Evolutionary conservation across 1,139 yeast genomes (phyloP), one percentile per base, ranked within the genome.

Genomic region (Kodamaea alishanica): DNA sequence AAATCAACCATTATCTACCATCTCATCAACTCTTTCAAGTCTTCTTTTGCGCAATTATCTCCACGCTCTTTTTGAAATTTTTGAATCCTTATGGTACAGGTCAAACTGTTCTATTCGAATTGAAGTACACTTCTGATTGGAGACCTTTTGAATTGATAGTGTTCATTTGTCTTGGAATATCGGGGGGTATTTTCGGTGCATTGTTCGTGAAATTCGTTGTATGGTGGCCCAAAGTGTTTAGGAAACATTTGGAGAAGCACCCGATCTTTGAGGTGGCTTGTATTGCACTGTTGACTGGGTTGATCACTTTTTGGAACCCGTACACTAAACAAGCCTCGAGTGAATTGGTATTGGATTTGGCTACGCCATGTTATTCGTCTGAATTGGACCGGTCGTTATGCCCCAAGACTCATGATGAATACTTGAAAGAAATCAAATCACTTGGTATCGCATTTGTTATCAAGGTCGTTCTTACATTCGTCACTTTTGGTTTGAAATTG

Each of bases 31-130:
- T 79, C 23, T 78, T 80, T 54, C 74, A 79, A 38, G 70, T 78
- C 34, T 79, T 79, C 55, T 73, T 78, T 49, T 78, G 84, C 56
- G 82, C 84, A 20, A 75, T 79, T 43, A 67, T 70, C 31, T 75
- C 83, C 8, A 77, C 81, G 1, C 59, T 80, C 33, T 77, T 77
- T 47, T 55, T 79, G 35, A 77, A 77, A 46, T 69, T 79, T 37
- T 60, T 78, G 48, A 71, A 79, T 51, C 85, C 85, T 2, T 79
- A 79, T 50, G 81, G 81, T 2, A 78, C 84, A 0, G 84, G 83
- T 0, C 77, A 78, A 39, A 74, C 81, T 6, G 84, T 79, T 10
- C 54, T 78, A 35, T 79, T 79, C 51, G 82, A 77, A 49, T 72
- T 79, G 33, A 58, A 61, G n/a, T 79, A 78, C 49, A 55, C 63